A percentile compares a stretch with the other conserved stretches of the same genome.
These are phyloP conservation scores for Aspergillus carbonarius DNA, from an alignment of 2,329 filamentous ascomycete species.

Conservation along the genomic window DNA sequence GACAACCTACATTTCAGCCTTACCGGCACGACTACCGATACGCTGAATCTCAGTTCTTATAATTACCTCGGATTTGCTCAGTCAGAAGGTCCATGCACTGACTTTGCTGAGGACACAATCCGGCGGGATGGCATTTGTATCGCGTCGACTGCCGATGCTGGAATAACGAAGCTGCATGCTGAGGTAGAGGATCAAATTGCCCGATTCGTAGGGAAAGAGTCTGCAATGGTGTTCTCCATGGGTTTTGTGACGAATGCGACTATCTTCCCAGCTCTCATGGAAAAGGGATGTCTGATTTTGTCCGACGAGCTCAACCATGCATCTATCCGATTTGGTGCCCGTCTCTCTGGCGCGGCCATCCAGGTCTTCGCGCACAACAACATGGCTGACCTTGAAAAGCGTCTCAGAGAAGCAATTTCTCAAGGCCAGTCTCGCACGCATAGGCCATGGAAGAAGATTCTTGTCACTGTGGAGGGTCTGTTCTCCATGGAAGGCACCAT, in stretches of 20 bases:
- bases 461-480: slow-evolving; percentile 89
- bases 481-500: slow-evolving; percentile 99
- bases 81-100: slow-evolving; percentile 89
- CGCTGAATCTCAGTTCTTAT: slow-evolving; percentile 96
- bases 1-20: slow-evolving; percentile 85
- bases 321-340: slow-evolving; percentile 87
- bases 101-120: slow-evolving; percentile 79
- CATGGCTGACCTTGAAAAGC: slow-evolving; percentile 77
- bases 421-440: slow-evolving; percentile 94
- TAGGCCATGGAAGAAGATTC: slow-evolving; percentile 96
- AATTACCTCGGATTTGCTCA: slow-evolving; percentile 98
- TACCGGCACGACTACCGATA: slow-evolving; percentile 83
- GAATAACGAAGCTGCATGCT: slow-evolving; percentile 76
- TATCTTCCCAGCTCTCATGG: slow-evolving; percentile 83
- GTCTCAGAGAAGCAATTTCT: slow-evolving; percentile 83
- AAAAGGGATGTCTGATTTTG: slow-evolving; percentile 86
- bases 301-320: slow-evolving; percentile 96
- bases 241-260: slow-evolving; percentile 95
- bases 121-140: slow-evolving; percentile 78
- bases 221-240: slow-evolving; percentile 95
- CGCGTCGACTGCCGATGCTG: slow-evolving; percentile 72
- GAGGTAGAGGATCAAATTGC: slow-evolving; percentile 88
- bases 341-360: slow-evolving; percentile 87
- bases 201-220: slow-evolving; percentile 84
- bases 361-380: slow-evolving; percentile 95